Evolutionary conservation across 2,329 filamentous ascomycete species (phyloP).

Genomic region (Didymella pomorum): DNA sequence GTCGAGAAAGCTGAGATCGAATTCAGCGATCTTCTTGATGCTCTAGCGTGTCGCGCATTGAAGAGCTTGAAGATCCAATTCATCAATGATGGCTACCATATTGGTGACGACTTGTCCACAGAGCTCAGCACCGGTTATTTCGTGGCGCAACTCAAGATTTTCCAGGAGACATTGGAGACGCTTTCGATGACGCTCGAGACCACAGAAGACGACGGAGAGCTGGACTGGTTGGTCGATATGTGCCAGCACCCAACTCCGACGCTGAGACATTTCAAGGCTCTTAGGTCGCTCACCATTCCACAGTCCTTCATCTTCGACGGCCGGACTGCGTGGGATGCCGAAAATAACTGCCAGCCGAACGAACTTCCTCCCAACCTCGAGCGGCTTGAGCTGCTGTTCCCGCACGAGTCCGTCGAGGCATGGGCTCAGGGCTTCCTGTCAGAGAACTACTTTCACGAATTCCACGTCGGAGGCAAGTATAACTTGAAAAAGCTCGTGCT

Average conservation of each 20-base stretch:
- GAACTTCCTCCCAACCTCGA: conserved; percentile 28
- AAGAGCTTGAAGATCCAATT: conserved; percentile 27
- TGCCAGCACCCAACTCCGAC: conserved; percentile 21
- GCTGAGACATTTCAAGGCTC: conserved; percentile 15
- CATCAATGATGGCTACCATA: conserved; percentile 29
- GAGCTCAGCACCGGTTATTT: conserved; percentile 26
- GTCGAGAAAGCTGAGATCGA: conserved; percentile 26
- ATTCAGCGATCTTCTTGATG: conserved; percentile 31
- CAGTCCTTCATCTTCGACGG: conserved; percentile 26
- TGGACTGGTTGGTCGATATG: conserved; percentile 27
- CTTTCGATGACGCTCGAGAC: conserved; percentile 27
- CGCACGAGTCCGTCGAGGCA: conserved; percentile 15
- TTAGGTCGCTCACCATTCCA: conserved; percentile 27
- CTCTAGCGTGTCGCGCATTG: conserved; percentile 27
- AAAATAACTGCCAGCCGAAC: conserved; percentile 2
- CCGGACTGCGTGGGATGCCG: background rate
- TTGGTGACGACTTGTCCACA: conserved; percentile 23
- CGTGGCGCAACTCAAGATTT: conserved; percentile 24
- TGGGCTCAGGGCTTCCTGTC: conserved; percentile 20
- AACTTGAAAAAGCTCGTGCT: conserved; percentile 20
- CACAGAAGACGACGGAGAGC: conserved; percentile 20
- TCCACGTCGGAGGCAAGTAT: background rate
- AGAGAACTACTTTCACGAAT: background rate
- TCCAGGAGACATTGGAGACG: conserved; percentile 20
- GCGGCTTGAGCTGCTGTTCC: conserved; percentile 27